These are phyloP conservation scores for Penicillium cosmopolitanum DNA, from an alignment of 495 filamentous ascomycete genomes.

Conservation along the genomic window DNA sequence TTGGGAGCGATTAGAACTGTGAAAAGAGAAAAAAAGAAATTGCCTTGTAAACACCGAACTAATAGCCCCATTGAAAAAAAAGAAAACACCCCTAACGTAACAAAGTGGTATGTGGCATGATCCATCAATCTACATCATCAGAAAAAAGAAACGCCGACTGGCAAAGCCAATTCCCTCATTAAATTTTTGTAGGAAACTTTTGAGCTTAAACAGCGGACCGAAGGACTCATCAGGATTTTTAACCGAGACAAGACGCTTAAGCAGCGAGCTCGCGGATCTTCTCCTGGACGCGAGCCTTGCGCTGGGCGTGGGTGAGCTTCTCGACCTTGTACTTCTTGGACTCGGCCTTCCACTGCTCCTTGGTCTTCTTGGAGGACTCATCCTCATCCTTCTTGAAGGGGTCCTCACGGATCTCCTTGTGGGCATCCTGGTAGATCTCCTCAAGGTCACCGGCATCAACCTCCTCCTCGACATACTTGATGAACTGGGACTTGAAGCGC, in stretches of 20 bases:
- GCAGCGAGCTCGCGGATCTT: constrained; percentile 73
- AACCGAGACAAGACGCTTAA: constrained; percentile 36
- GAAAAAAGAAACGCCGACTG: constrained; percentile 33
- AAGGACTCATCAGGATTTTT: constrained; percentile 23
- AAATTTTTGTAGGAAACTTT: constrained; percentile 28
- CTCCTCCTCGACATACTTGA: constrained; percentile 94
- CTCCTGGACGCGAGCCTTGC: constrained; percentile 75
- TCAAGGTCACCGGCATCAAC: constrained; percentile 96
- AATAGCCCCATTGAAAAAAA: constrained; percentile 27
- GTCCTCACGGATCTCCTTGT: constrained; percentile 96
- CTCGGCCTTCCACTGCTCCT: constrained; percentile 97
- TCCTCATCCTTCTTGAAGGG: constrained; percentile 92
- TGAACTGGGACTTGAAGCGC: constrained; percentile 97
- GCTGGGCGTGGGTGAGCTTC: constrained; percentile 82
- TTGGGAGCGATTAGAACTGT: constrained; percentile 39
- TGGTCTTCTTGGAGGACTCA: constrained; percentile 81
- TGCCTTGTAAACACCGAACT: constrained; percentile 41
- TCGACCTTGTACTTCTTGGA: constrained; percentile 78
- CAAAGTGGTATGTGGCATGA: constrained; percentile 38
- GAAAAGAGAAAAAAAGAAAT: constrained; percentile 24
- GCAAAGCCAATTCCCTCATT: constrained; percentile 33
- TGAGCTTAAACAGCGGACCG: constrained; percentile 24
- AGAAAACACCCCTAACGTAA: constrained; percentile 25
- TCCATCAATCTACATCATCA: constrained; percentile 34
- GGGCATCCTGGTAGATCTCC: constrained; percentile 93